Evolutionary conservation across 208 protist species (phyloP).

Genomic region (Acanthamoeba royreba): DNA sequence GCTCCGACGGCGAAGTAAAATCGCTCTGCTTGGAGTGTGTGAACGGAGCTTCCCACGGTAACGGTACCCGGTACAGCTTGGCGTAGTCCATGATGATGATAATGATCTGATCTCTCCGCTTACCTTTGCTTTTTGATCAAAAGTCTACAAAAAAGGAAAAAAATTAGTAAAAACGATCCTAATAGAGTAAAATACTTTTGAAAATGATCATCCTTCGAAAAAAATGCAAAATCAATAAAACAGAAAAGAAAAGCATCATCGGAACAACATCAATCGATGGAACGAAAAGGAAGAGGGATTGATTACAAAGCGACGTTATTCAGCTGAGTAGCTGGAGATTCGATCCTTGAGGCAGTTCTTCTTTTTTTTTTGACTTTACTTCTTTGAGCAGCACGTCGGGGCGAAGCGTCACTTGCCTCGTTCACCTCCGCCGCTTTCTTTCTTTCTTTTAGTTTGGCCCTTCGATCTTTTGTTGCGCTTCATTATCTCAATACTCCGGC

Average conservation of each 20-base stretch:
- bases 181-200: not conserved
- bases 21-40: not conserved
- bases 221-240: not conserved
- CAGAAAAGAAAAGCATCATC: not conserved
- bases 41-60: not conserved
- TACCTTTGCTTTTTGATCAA: not conserved
- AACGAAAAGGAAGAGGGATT: not conserved
- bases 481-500: too few species aligned
- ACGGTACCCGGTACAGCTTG: not conserved
- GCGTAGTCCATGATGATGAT: not conserved
- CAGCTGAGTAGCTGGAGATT: not conserved
- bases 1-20: not conserved
- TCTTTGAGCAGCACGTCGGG: too few species aligned
- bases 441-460: too few species aligned
- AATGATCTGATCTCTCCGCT: not conserved
- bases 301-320: not conserved
- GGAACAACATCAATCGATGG: not conserved
- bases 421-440: too few species aligned
- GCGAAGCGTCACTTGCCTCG: too few species aligned
- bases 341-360: not conserved
- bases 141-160: not conserved
- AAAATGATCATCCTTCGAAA: not conserved
- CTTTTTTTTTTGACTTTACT: too few species aligned
- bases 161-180: not conserved
- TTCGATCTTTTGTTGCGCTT: too few species aligned